phyloP scores from a whole-genome alignment of 805 yeast genomes.

The Starmerella tilneyi region DNA sequence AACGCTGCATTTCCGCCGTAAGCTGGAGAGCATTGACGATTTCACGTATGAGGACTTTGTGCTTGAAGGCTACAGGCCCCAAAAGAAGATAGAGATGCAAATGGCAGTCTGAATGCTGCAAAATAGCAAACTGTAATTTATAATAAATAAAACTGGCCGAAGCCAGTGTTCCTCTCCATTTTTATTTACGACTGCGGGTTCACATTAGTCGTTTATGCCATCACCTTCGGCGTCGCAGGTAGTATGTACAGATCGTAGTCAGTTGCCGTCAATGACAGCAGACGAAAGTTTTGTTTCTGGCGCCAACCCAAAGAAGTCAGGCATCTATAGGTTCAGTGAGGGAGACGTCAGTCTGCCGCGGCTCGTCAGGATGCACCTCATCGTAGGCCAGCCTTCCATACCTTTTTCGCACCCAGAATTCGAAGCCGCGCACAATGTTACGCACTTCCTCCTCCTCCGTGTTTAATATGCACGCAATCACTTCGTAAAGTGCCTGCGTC shows the following conservation, averaged over 20 bases:
- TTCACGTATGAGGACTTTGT: slow-evolving; percentile 83
- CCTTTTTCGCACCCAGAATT: slow-evolving; percentile 3
- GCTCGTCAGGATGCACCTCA: neutral
- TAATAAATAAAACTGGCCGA: no score
- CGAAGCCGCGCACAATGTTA: slow-evolving; percentile 7
- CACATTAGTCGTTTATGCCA: no score
- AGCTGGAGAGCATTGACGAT: slow-evolving; percentile 67
- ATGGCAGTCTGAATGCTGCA: slow-evolving; percentile 70
- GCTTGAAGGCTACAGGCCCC: slow-evolving; percentile 68
- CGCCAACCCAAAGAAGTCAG: no score
- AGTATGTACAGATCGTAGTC: no score
- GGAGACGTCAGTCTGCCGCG: no score
- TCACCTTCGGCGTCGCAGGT: no score
- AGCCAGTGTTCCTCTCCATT: no score
- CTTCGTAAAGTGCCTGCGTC: slow-evolving; percentile 7
- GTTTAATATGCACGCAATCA: slow-evolving; percentile 2
- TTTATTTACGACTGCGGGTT: no score
- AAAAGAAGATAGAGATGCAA: slow-evolving; percentile 79
- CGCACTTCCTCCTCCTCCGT: slow-evolving; percentile 3
- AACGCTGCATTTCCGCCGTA: slow-evolving; percentile 55
- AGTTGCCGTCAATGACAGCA: no score
- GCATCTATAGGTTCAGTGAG: no score
- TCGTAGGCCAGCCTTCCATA: neutral
- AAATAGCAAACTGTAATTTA: no score
- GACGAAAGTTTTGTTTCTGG: no score